These are phyloP conservation scores for Eucalyptus sp. DNA, from an alignment of 345 rosid species.

Conservation along the genomic window DNA sequence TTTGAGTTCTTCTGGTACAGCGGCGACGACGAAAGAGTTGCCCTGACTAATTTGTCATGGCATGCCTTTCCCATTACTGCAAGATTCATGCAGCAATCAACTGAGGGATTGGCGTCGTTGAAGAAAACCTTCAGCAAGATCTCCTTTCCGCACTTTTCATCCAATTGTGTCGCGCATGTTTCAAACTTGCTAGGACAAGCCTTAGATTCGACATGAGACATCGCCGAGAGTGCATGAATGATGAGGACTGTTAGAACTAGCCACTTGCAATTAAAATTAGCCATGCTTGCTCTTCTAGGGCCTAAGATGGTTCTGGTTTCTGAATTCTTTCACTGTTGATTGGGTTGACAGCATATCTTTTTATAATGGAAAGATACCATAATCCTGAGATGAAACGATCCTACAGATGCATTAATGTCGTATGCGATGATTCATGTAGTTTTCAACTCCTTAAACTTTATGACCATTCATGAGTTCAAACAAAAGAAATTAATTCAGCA, in stretches of 20 bases:
- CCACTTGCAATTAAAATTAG: background rate
- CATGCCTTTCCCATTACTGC: background rate
- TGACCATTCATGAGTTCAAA: background rate
- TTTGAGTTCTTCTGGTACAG: background rate
- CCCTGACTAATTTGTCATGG: background rate
- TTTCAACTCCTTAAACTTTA: background rate
- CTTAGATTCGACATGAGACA: background rate
- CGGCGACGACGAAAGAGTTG: background rate
- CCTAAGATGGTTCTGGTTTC: background rate
- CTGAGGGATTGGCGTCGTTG: background rate
- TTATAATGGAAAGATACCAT: background rate
- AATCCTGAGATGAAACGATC: background rate
- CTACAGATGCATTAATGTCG: background rate
- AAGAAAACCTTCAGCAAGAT: background rate
- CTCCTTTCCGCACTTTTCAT: background rate
- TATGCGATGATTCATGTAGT: background rate
- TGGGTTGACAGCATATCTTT: background rate
- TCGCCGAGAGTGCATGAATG: background rate
- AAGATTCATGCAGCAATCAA: background rate
- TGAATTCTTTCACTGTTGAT: background rate
- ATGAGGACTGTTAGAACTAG: background rate
- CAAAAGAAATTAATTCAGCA: background rate
- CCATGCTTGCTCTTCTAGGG: background rate
- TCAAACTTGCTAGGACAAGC: fast-evolving
- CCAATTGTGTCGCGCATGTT: background rate